These are phyloP conservation scores for Sindora glabra DNA, from an alignment of 306 rosid species.

Conservation along the genomic window DNA sequence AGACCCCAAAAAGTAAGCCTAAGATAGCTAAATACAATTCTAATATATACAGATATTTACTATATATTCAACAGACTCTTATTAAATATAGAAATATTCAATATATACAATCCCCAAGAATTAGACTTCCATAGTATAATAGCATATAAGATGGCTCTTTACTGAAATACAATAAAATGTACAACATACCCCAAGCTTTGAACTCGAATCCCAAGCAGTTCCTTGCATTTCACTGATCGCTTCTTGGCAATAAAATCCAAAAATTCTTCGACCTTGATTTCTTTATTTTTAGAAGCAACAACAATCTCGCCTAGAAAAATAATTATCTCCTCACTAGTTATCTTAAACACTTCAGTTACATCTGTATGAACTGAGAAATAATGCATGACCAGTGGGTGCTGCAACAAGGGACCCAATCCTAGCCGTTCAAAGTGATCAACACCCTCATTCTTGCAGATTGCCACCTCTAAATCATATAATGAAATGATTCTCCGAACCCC, in stretches of 20 bases:
- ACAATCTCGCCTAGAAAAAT: slow-evolving; percentile 32
- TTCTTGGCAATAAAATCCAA: slow-evolving; percentile 63
- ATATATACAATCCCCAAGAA: too few relatives aligned
- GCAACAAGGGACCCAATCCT: slow-evolving; percentile 77
- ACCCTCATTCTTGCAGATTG: slow-evolving; percentile 67
- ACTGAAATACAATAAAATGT: too few relatives aligned
- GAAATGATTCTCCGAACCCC: slow-evolving; percentile 66
- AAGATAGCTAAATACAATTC: too few relatives aligned
- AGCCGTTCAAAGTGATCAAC: slow-evolving; percentile 60
- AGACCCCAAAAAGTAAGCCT: too few relatives aligned
- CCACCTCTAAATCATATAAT: slow-evolving; percentile 68
- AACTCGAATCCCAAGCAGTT: slow-evolving; percentile 70
- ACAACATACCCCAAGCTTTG: slow-evolving; percentile 68
- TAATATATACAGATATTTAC: too few relatives aligned
- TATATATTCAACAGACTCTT: too few relatives aligned
- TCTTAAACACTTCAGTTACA: slow-evolving; percentile 46
- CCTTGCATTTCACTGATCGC: slow-evolving; percentile 42
- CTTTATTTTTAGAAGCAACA: slow-evolving; percentile 10
- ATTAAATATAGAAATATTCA: too few relatives aligned
- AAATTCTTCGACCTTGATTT: slow-evolving; percentile 44
- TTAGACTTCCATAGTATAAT: too few relatives aligned
- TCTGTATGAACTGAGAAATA: slow-evolving; percentile 50
- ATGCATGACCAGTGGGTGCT: slow-evolving; percentile 66
- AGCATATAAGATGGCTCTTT: too few relatives aligned
- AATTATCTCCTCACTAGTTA: slow-evolving; percentile 52